Evolutionary conservation across 257 asterid species (phyloP).

Genomic region (Thymus quinquecostatus): DNA sequence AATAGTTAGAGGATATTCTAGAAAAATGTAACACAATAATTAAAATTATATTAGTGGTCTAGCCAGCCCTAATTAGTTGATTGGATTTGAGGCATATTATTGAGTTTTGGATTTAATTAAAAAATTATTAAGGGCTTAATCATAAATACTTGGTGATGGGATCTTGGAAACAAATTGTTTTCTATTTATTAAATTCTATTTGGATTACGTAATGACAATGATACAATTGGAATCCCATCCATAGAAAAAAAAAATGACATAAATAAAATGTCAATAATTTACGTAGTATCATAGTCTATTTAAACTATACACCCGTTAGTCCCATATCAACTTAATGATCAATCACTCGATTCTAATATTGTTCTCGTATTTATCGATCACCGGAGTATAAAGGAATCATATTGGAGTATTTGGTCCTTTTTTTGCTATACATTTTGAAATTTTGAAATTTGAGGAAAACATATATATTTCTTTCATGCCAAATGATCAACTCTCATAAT

Average conservation of each 20-base stretch:
- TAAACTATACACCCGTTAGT: too few relatives aligned
- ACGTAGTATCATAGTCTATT: background rate
- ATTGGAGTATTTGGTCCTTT: too few relatives aligned
- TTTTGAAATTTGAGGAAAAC: too few relatives aligned
- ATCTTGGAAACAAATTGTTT: slow-evolving; percentile 43
- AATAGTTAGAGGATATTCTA: background rate
- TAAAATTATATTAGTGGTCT: slow-evolving; percentile 19
- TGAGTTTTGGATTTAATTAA: slow-evolving; percentile 30
- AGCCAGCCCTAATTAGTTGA: slow-evolving; percentile 33
- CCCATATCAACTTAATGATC: too few relatives aligned
- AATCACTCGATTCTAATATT: too few relatives aligned
- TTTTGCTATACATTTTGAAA: too few relatives aligned
- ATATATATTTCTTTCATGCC: too few relatives aligned
- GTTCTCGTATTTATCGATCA: too few relatives aligned
- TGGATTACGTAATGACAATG: slow-evolving; percentile 18
- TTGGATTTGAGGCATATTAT: slow-evolving; percentile 28
- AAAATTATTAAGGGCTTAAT: slow-evolving; percentile 20
- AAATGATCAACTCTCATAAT: too few relatives aligned
- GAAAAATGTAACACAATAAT: background rate
- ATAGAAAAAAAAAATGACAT: background rate
- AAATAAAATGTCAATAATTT: background rate
- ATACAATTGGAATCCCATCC: background rate
- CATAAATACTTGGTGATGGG: slow-evolving; percentile 43
- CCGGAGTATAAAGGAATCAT: too few relatives aligned
- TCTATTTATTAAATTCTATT: slow-evolving; percentile 13